phyloP scores from a whole-genome alignment of 2,329 filamentous ascomycete genomes.

The Talaromyces sp. region DNA sequence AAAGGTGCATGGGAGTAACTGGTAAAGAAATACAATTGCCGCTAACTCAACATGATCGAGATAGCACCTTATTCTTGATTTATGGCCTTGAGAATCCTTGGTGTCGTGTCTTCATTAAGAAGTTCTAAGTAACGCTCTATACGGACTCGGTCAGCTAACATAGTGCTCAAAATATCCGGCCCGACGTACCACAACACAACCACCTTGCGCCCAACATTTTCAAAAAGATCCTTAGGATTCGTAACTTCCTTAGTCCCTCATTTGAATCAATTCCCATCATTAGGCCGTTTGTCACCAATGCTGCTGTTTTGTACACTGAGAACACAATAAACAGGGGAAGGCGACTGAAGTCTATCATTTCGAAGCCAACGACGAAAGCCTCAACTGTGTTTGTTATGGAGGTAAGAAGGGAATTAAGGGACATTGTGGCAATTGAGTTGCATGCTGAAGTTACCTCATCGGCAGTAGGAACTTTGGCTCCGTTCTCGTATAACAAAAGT shows the following conservation, averaged over 20 bases:
- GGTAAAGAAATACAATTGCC: neutral
- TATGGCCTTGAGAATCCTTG: neutral
- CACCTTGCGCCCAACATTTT: neutral
- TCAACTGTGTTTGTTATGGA: neutral
- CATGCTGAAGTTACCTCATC: neutral
- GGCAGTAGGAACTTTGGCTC: neutral
- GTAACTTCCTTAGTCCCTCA: neutral
- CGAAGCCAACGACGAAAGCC: neutral
- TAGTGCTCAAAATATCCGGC: neutral
- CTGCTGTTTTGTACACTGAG: neutral
- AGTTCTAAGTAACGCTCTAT: neutral
- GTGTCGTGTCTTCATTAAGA: neutral
- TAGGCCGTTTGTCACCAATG: neutral
- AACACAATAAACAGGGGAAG: neutral
- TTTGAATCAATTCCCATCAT: neutral
- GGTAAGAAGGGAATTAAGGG: neutral
- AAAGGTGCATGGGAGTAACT: neutral
- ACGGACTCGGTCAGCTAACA: neutral
- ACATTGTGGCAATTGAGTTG: neutral
- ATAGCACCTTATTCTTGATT: neutral
- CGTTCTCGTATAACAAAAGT: neutral
- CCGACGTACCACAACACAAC: neutral
- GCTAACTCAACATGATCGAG: neutral
- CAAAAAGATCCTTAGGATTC: neutral
- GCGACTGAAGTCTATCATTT: neutral